phyloP scores from a whole-genome alignment of 1,284 basidiomycete species.

The Cryptococcus jaspeensis region DNA sequence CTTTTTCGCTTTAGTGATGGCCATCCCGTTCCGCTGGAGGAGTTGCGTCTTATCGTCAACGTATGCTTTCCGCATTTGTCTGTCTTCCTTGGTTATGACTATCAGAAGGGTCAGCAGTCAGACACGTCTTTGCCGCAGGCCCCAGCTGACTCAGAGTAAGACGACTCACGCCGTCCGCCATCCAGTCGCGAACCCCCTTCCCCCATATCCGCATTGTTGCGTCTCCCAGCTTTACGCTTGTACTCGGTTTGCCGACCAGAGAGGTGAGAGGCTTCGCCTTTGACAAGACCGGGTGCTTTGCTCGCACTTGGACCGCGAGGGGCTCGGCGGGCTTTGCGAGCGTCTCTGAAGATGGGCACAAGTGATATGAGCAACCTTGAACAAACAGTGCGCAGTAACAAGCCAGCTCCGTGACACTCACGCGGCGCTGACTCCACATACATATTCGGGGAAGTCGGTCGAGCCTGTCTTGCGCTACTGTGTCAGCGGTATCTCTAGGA shows the following conservation, averaged over 20 bases:
- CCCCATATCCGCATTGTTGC: constrained; percentile 44
- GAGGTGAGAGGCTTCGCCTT: constrained; percentile 42
- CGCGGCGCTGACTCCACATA: constrained; percentile 45
- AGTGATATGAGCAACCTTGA: background rate
- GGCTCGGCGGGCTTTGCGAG: constrained; percentile 31
- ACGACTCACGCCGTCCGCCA: constrained; percentile 31
- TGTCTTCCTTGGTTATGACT: constrained; percentile 45
- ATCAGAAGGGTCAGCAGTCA: background rate
- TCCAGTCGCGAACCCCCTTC: constrained; percentile 35
- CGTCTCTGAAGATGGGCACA: constrained; percentile 25
- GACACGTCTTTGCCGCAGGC: background rate
- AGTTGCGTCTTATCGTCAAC: constrained; percentile 22
- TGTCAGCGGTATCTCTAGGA: constrained; percentile 1
- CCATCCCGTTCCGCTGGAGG: constrained; percentile 22
- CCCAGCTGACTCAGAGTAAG: background rate
- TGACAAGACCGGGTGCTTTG: constrained; percentile 31
- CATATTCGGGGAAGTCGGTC: constrained; percentile 45
- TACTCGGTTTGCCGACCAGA: constrained; percentile 47
- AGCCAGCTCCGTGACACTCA: constrained; percentile 13
- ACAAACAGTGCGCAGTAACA: background rate
- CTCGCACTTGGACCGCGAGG: constrained; percentile 27
- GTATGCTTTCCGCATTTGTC: constrained; percentile 27
- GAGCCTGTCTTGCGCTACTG: constrained; percentile 12
- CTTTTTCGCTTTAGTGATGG: constrained; percentile 28
- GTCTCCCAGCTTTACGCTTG: constrained; percentile 32